Evolutionary conservation across 495 filamentous ascomycete species (phyloP), one percentile per base, ranked within the genome.

Genomic region (Melanomma pulvis-pyrius): DNA sequence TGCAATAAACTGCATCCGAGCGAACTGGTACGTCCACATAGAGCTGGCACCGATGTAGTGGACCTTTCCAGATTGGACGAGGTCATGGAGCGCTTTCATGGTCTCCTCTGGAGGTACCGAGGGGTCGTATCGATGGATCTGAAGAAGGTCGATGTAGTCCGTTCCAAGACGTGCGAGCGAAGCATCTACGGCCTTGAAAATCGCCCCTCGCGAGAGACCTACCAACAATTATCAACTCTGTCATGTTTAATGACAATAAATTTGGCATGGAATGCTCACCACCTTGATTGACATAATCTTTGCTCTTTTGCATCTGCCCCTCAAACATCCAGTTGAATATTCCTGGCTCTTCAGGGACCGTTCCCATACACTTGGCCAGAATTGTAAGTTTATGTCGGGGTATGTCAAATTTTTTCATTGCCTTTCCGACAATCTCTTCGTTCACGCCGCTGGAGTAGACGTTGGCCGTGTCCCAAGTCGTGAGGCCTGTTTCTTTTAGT

Each of bases 81-180:
- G 75, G 68, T 86, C 84, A 58, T 86, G 82, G 28, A 87, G 70
- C 5, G 84, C 67, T 72, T 84, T 75, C 87, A 92, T 91, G 8
- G 86, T 90, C 76, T 92, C 89, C 72, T 88, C 86, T 17, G 78
- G 60, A 0, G 86, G 83, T 0, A 82, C 85, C 3, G 73, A 73
- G 0, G 72, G 63, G 71, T 90, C 88, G 67, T 80, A 86, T 19
- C 88, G 79, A 68, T 93, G 90, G 61, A 92, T 89, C 73, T 90
- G 86, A 50, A 92, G 80, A 26, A 92, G 73, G 70, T 93, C 90
- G 69, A 92, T 83, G 68, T 92, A 92, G 26, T 77, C 75, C 0
- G 86, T 86, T 24, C 79, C 84, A 0, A 92, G 80, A 5, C 90
- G 80, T 60, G 80, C 69, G 22, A 92, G 79, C 25, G 83, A 86